A percentile compares a stretch with the other conserved stretches of the same genome.
Conservation (phyloP, 441 rosid genomes). For the Eruca vesicaria region DNA sequence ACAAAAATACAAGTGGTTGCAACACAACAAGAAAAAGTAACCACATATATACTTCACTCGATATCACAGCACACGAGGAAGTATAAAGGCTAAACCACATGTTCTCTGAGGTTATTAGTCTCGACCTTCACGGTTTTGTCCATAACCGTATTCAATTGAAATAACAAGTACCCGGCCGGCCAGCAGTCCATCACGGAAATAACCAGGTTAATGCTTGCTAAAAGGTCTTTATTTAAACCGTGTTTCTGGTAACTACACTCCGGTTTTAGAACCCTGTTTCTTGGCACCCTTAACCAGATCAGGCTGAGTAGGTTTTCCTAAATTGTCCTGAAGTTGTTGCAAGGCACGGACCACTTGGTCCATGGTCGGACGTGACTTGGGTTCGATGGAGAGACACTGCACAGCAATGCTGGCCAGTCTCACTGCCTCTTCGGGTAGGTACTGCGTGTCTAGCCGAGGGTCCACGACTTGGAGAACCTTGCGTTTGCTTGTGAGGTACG, state of each 20-base stretch:
- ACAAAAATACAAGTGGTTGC: slow-evolving; percentile 22
- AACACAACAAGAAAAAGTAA: slow-evolving; percentile 1
- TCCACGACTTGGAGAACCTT: slow-evolving; percentile 61
- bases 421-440: slow-evolving; percentile 43
- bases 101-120: background rate
- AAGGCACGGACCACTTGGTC: slow-evolving; percentile 53
- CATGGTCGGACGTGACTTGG: slow-evolving; percentile 62
- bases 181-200: background rate
- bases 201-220: background rate
- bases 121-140: slow-evolving; percentile 14
- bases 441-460: slow-evolving; percentile 64
- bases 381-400: slow-evolving; percentile 59
- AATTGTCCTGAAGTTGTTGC: slow-evolving; percentile 50
- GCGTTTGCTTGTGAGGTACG: slow-evolving; percentile 62
- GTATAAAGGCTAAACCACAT: slow-evolving; percentile 5
- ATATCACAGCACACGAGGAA: slow-evolving; percentile 17
- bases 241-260: background rate
- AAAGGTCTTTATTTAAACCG: slow-evolving; percentile 8
- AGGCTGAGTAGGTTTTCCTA: slow-evolving; percentile 23
- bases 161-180: background rate
- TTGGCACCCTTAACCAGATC: slow-evolving; percentile 12
- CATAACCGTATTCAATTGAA: background rate
- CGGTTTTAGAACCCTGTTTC: slow-evolving; percentile 9
- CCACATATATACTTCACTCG: slow-evolving; percentile 16
- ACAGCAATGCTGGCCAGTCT: slow-evolving; percentile 51